Conservation (phyloP, 2,329 filamentous ascomycete species). For the Phaeosphaeria sp. region DNA sequence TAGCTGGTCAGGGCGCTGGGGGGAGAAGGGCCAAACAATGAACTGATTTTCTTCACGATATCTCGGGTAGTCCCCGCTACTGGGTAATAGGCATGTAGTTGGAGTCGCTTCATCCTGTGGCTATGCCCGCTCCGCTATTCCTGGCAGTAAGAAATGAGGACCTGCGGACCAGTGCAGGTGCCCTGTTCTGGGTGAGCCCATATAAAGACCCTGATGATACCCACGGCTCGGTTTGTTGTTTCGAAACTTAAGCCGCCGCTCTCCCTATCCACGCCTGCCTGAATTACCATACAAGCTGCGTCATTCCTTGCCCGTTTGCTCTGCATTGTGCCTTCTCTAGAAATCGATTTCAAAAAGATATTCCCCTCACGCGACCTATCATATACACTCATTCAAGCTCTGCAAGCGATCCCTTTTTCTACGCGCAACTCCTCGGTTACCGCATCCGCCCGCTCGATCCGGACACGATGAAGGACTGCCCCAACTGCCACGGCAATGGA, state of each 20-base stretch:
- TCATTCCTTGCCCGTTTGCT: constrained; percentile 7
- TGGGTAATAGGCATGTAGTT: constrained; percentile 1
- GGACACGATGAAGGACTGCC: constrained; percentile 38
- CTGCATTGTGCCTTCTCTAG: background rate
- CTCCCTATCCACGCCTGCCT: constrained; percentile 9
- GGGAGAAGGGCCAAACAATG: constrained; percentile 4
- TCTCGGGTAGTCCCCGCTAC: constrained; percentile 8
- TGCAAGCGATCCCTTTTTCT: background rate
- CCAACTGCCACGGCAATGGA: constrained; percentile 42
- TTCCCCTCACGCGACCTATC: background rate
- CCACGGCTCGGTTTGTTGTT: constrained; percentile 19
- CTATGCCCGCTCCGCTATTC: constrained; percentile 20
- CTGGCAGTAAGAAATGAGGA: constrained; percentile 13
- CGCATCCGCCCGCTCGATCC: constrained; percentile 12
- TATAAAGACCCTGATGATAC: constrained; percentile 22
- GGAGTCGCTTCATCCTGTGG: constrained; percentile 9
- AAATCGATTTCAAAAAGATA: background rate
- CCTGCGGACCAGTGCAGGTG: constrained; percentile 16
- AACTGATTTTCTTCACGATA: constrained; percentile 8
- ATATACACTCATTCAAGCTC: constrained; percentile 2
- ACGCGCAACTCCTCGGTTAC: constrained; percentile 11
- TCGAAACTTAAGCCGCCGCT: constrained; percentile 14
- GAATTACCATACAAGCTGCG: background rate
- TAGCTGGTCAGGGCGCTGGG: background rate
- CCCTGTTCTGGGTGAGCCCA: constrained; percentile 9